Base-by-base conservation (phyloP, 805 yeast genomes). In the Isabelozyma rhagii region DNA sequence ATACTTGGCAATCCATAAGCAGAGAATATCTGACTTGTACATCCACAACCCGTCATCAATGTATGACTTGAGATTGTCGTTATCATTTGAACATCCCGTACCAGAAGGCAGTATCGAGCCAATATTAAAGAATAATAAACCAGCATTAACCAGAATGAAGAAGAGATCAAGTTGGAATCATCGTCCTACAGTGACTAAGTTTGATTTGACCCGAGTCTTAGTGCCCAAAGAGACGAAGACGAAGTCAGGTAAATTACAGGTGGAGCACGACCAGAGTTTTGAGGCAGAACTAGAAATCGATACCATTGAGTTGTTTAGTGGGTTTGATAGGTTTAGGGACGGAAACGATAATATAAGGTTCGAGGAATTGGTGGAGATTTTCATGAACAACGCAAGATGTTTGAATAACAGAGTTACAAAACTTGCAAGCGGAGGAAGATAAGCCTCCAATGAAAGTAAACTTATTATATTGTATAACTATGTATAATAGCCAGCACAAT, bases 31-130 rank as follows among this genome's bases (percentile, higher is more conserved):
- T 2, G 90, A 87, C 61, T 66, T 92, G 49, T 78, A 81, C 58
- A 74, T 91, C 17, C 84, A 81, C 59, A 79, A 86, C 48, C 97
- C 97, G 4, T 85, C 87, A 54, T 81, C 87, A 31, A 75, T 83
- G 66, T 85, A 84, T 62, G 97, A 91, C 67, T 74, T 85, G 56
- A 78, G 96, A 57, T 71, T 91, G 38, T 84, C 96, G 5, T 69
- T 92, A 54, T 82, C 89, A 39, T 67, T 87, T 28, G 97, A 91
- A 80, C 64, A 84, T 51, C 97, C 97, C 0, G 79, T 81, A 21
- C 77, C 80, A 34, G 83, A 78, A 69, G 67, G 81, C 62, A 66
- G 84, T 71, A 57, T 85, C 63, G 79, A 77, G 68, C 77, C 73
- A 60, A 59, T 68, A 14, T 55, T 80, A 66, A 74, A 74, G 62